Percentiles rank a stretch among this genome's conserved stretches.
phyloP scores from a whole-genome alignment of 768 basidiomycete genomes.

The Arthromyces matolae region DNA sequence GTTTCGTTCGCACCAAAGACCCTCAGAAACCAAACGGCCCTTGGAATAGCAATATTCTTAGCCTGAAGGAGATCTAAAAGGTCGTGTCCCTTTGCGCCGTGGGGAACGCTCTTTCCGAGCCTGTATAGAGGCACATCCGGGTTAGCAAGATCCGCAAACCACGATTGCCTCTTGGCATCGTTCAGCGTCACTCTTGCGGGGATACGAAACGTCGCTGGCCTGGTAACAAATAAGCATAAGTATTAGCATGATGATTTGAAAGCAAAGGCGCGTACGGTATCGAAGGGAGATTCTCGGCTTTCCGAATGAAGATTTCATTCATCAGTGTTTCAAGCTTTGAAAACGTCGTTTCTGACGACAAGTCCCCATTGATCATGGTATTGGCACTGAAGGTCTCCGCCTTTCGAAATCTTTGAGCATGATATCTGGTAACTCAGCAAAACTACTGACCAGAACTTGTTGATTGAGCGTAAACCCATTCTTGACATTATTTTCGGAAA shows the following conservation, averaged over 20 bases:
- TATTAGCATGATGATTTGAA: neutral
- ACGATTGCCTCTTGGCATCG: conserved; percentile 72
- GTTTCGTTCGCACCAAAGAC: conserved; percentile 88
- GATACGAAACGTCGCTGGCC: conserved; percentile 69
- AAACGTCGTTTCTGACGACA: conserved; percentile 51
- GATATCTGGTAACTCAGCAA: neutral
- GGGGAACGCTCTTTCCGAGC: conserved; percentile 81
- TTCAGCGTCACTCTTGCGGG: conserved; percentile 81
- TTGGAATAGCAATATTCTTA: conserved; percentile 71
- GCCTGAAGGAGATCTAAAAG: conserved; percentile 75
- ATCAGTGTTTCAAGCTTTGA: conserved; percentile 68
- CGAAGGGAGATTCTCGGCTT: conserved; percentile 49
- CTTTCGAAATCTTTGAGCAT: conserved; percentile 29
- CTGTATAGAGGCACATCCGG: conserved; percentile 77
- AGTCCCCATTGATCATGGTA: conserved; percentile 44
- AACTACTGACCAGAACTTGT: conserved; percentile 53
- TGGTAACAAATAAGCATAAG: conserved; percentile 20
- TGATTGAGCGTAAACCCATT: conserved; percentile 55
- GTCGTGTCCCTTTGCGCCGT: conserved; percentile 83
- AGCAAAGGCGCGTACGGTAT: conserved; percentile 55
- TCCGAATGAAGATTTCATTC: conserved; percentile 68
- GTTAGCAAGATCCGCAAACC: conserved; percentile 82
- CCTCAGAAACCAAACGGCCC: conserved; percentile 85
- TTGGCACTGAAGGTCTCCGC: conserved; percentile 64
- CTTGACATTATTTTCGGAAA: conserved; percentile 63